These are phyloP conservation scores for Geum urbanum DNA, from an alignment of 306 rosid species.

Conservation along the genomic window DNA sequence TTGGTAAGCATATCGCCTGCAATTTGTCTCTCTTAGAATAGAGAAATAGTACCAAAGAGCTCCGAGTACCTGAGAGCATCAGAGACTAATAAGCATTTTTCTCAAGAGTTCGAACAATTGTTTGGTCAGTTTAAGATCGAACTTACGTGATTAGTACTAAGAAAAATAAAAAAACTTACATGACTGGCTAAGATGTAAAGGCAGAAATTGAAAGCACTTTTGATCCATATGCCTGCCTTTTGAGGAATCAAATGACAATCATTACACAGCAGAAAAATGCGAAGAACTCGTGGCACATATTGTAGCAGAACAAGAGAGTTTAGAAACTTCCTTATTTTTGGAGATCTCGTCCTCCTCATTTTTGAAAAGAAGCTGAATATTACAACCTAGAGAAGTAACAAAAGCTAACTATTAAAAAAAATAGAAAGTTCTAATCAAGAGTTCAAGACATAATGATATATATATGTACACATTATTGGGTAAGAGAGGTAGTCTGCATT, in stretches of 20 bases:
- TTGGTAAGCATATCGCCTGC: background rate
- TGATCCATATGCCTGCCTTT: background rate
- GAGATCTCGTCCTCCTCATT: background rate
- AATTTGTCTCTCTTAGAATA: background rate
- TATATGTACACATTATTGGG: too few relatives aligned
- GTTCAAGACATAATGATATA: too few relatives aligned
- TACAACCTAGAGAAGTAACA: background rate
- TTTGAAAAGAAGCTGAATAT: background rate
- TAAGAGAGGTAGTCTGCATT: too few relatives aligned
- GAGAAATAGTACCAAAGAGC: background rate
- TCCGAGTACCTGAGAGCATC: background rate
- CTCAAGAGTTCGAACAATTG: too few relatives aligned
- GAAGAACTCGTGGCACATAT: conserved; percentile 9
- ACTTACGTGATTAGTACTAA: background rate
- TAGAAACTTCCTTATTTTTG: background rate
- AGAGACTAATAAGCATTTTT: background rate
- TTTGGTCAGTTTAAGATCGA: background rate
- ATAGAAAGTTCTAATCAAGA: too few relatives aligned
- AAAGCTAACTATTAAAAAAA: background rate
- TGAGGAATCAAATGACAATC: background rate
- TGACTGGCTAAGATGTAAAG: background rate
- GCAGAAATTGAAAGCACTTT: background rate
- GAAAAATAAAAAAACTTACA: too few relatives aligned
- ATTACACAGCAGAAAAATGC: background rate
- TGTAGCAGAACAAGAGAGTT: background rate